These are phyloP conservation scores for Penicillium longicatenatum DNA, from an alignment of 495 filamentous ascomycete species.

Conservation along the genomic window DNA sequence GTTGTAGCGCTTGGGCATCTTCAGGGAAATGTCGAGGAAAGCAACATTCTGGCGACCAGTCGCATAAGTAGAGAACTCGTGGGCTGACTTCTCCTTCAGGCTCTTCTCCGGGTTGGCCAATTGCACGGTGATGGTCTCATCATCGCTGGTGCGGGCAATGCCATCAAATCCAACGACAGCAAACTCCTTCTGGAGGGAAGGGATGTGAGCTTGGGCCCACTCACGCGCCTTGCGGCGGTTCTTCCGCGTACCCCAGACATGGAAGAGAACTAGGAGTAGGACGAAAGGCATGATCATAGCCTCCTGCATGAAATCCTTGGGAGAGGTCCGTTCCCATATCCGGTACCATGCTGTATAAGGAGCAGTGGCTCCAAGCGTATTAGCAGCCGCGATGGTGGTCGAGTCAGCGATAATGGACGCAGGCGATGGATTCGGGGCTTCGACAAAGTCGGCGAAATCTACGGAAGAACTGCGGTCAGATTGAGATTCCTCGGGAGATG, in stretches of 20 bases:
- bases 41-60: constrained; percentile 92
- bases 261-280: constrained; percentile 69
- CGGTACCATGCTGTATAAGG: constrained; percentile 96
- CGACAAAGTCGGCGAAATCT: constrained; percentile 83
- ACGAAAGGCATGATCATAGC: constrained; percentile 77
- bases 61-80: constrained; percentile 87
- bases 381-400: constrained; percentile 46
- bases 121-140: constrained; percentile 43
- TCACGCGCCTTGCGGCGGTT: constrained; percentile 78
- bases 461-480: constrained; percentile 11
- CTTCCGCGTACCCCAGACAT: constrained; percentile 77
- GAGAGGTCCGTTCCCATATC: constrained; percentile 82
- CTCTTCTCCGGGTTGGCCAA: constrained; percentile 56
- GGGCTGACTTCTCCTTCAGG: constrained; percentile 79
- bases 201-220: constrained; percentile 77
- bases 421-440: constrained; percentile 64
- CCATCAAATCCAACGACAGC: constrained; percentile 80
- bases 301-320: constrained; percentile 84
- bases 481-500: constrained; percentile 6
- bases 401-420: constrained; percentile 46
- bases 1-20: constrained; percentile 86
- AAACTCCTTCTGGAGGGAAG: constrained; percentile 77
- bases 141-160: constrained; percentile 44
- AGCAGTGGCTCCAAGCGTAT: constrained; percentile 46
- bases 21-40: constrained; percentile 82